phyloP scores from a whole-genome alignment of 495 filamentous ascomycete species.

The Annulohypoxylon stygium region DNA sequence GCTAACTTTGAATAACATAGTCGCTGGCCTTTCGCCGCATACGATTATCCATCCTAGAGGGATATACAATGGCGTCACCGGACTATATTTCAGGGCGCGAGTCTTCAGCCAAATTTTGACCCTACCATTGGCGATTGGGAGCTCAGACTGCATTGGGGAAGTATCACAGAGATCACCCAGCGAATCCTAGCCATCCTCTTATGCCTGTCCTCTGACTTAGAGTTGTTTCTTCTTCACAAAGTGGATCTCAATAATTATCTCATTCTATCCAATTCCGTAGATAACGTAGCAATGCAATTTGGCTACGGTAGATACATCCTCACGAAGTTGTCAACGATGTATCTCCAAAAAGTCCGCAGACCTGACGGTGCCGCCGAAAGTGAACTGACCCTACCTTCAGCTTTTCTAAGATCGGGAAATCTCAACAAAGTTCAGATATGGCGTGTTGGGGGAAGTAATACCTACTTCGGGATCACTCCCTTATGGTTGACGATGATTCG shows the following conservation, averaged over 20 bases:
- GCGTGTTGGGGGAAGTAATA: background rate
- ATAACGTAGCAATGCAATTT: background rate
- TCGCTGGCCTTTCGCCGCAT: background rate
- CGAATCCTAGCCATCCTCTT: constrained; percentile 20
- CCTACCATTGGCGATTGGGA: background rate
- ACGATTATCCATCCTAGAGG: constrained; percentile 15
- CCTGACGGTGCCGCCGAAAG: background rate
- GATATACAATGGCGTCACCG: constrained; percentile 3
- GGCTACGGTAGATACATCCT: background rate
- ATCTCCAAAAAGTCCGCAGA: constrained; percentile 4
- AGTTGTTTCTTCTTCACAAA: constrained; percentile 16
- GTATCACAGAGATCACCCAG: background rate
- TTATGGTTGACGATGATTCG: background rate
- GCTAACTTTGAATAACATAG: background rate
- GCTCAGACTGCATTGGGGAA: background rate
- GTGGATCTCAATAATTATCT: background rate
- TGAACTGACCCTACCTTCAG: background rate
- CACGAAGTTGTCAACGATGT: constrained; percentile 6
- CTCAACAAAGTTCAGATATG: constrained; percentile 26
- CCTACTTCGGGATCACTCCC: background rate
- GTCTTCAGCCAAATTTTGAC: background rate
- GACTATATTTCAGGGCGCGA: background rate
- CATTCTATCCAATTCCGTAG: background rate
- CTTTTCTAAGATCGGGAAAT: constrained; percentile 1
- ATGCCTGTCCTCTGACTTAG: constrained; percentile 12